Conservation (phyloP, 305 asterid species). For the Fraxinus paxiana region DNA sequence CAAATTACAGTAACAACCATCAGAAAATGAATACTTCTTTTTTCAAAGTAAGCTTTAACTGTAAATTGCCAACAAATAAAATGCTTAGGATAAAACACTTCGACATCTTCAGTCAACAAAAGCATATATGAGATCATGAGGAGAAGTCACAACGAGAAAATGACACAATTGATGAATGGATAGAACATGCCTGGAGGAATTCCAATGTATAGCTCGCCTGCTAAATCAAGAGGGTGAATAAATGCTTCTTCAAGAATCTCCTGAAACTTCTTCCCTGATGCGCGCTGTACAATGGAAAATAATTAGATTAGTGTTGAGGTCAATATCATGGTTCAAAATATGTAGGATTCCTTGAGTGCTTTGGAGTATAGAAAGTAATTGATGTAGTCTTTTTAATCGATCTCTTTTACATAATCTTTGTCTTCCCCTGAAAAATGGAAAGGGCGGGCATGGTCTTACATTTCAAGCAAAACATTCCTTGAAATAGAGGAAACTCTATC, state of each 20-base stretch:
- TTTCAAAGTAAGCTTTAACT: background rate
- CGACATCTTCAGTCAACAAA: conserved; percentile 11
- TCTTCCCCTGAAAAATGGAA: background rate
- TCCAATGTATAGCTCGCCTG: conserved; percentile 93
- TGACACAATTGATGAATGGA: conserved; percentile 12
- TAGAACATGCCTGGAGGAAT: conserved; percentile 84
- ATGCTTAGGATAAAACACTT: background rate
- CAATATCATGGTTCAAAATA: conserved; percentile 8
- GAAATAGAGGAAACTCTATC: background rate
- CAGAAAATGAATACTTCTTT: background rate
- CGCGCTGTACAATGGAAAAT: conserved; percentile 48
- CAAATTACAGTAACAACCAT: background rate
- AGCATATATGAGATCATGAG: background rate
- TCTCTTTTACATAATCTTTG: background rate
- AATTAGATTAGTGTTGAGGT: conserved; percentile 8
- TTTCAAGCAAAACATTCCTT: conserved; percentile 3
- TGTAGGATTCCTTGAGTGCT: background rate
- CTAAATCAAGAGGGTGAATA: conserved; percentile 66
- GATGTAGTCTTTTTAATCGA: background rate
- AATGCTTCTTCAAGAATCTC: conserved; percentile 86
- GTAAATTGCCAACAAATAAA: conserved; percentile 1
- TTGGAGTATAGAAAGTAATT: background rate
- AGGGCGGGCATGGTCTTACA: background rate
- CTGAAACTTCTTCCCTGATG: conserved; percentile 79
- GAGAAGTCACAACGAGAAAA: background rate